Evolutionary conservation across 1,284 basidiomycete genomes (phyloP), one percentile per base, ranked within the genome.

Genomic region (Kalmanozyma brasiliensis): DNA sequence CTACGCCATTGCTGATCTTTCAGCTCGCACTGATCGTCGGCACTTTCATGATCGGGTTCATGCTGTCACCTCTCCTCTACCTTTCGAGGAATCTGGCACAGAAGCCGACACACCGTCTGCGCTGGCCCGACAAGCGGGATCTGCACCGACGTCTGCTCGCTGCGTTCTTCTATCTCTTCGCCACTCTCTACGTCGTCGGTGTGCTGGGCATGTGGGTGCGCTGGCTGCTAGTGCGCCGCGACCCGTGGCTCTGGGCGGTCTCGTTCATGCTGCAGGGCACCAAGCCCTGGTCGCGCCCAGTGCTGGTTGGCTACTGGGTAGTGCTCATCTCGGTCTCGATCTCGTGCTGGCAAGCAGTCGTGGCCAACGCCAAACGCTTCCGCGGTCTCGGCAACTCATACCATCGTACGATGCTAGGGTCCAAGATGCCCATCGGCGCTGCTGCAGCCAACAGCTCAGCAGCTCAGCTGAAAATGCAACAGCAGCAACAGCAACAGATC

Each of bases 21-120:
- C 96, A 98, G 81, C 87, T 95, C 36, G 93, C 96, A 0, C 87
- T 98, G 33, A 91, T 98, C 44, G 92, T 91, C 9, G 96, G 96
- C 23, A 91, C 93, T 0, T 88, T 98, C 58, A 85, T 98, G 22
- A 89, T 90, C 14, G 96, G 96, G 6, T 93, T 97, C 83, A 85
- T 97, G 11, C 88, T 98, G n/a, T 93, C 93, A 0, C 96, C 96
- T 0, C 86, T 98, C 10, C 89, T 99, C 16, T 90, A 94, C 52
- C 87, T 98, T 16, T 96, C 94, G 14, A 88, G 96, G 1, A 90
- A 94, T 79, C 91, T 96, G 61, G 94, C 95, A 0, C 93, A 93
- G 76, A 88, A 90, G 33, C 96, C 96, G 1, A 89, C 90, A 8
- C 91, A 93, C 76, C 90, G 94, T 4, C 87, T 97, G 19, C 89